Evolutionary conservation across 129 eudicot genomes (phyloP).

Genomic region (Artemisia tridentata): DNA sequence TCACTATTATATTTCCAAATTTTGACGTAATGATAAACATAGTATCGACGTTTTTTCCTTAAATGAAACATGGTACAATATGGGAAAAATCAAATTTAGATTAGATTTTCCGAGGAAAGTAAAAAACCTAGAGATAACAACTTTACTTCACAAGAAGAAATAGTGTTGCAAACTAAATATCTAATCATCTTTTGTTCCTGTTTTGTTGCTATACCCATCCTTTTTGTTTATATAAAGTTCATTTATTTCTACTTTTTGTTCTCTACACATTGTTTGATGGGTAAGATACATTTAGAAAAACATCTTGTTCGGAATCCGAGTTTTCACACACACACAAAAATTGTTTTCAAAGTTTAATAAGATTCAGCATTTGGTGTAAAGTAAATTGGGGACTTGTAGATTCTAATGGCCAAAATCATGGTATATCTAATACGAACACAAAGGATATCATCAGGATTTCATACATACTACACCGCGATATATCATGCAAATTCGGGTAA

Average conservation of each 20-base stretch:
- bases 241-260: constrained; percentile 3
- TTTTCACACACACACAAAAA: too few relatives aligned
- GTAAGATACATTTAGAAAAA: neutral
- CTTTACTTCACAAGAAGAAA: constrained; percentile 29
- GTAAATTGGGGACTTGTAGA: too few relatives aligned
- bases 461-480: too few relatives aligned
- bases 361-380: too few relatives aligned
- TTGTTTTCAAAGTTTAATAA: too few relatives aligned
- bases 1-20: constrained; percentile 25
- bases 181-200: constrained; percentile 24
- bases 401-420: too few relatives aligned
- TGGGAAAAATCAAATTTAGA: neutral
- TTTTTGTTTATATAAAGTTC: constrained; percentile 7
- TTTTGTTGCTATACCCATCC: constrained; percentile 15
- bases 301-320: neutral
- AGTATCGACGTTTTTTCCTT: constrained; percentile 32
- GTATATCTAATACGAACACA: neutral
- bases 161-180: constrained; percentile 15
- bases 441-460: neutral
- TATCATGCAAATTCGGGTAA: too few relatives aligned
- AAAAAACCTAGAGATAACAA: constrained; percentile 39
- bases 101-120: constrained; percentile 11
- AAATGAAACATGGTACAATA: constrained; percentile 26
- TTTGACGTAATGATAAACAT: constrained; percentile 31
- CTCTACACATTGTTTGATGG: neutral